phyloP scores from a whole-genome alignment of 495 filamentous ascomycete genomes.

The Aspergillus ellipticus region DNA sequence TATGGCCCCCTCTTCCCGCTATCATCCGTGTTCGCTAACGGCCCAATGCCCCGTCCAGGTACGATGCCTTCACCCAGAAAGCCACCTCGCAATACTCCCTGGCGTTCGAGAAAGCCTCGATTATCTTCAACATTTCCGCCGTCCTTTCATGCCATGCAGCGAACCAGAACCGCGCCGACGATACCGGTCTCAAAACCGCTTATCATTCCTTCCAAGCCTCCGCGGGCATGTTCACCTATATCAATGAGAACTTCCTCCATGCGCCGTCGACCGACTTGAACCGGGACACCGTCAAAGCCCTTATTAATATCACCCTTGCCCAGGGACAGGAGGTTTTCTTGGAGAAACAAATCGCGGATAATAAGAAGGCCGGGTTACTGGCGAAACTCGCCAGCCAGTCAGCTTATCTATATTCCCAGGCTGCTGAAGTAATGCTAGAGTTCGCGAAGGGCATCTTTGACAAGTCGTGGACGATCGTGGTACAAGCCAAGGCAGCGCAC shows the following conservation, averaged over 20 bases:
- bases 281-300: constrained; percentile 87
- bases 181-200: constrained; percentile 87
- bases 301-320: constrained; percentile 89
- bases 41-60: constrained; percentile 52
- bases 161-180: constrained; percentile 85
- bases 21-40: not conserved
- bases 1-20: constrained; percentile 34
- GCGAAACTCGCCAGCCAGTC: constrained; percentile 93
- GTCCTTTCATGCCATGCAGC: constrained; percentile 95
- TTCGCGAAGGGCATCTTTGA: constrained; percentile 95
- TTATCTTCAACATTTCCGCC: constrained; percentile 99
- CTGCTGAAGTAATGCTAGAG: constrained; percentile 83
- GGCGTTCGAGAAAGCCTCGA: constrained; percentile 97
- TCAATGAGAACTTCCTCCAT: constrained; percentile 98
- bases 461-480: constrained; percentile 84
- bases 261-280: constrained; percentile 93
- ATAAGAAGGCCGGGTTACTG: constrained; percentile 87
- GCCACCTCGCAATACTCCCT: constrained; percentile 92
- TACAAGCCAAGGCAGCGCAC: constrained; percentile 82
- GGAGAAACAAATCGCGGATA: constrained; percentile 90
- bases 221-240: constrained; percentile 99
- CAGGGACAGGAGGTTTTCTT: constrained; percentile 96
- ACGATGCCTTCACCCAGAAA: constrained; percentile 97
- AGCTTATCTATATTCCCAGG: constrained; percentile 81
- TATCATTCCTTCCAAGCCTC: constrained; percentile 98